Evolutionary conservation across 2,329 filamentous ascomycete species (phyloP).

Genomic region (Venturia aucupariae): DNA sequence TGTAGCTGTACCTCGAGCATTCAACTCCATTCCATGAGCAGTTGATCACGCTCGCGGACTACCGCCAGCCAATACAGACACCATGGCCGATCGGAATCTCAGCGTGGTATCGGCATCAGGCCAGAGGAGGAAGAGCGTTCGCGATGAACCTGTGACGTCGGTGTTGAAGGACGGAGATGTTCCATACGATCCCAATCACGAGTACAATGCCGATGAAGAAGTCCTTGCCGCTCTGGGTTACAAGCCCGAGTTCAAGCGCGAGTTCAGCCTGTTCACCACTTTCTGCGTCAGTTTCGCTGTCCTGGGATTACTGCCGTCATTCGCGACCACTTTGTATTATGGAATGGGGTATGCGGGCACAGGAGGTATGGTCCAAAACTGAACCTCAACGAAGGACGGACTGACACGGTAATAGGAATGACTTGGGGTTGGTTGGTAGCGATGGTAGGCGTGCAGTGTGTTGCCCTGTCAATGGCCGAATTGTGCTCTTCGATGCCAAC

Average conservation of each 20-base stretch:
- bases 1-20: background rate
- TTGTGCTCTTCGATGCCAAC: constrained; percentile 66
- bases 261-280: constrained; percentile 65
- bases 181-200: constrained; percentile 35
- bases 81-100: constrained; percentile 12
- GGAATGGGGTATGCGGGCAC: constrained; percentile 47
- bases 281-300: constrained; percentile 69
- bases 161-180: constrained; percentile 41
- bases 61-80: background rate
- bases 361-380: constrained; percentile 22
- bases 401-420: constrained; percentile 43
- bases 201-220: constrained; percentile 48
- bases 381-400: no score
- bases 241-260: constrained; percentile 57
- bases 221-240: constrained; percentile 53
- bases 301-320: constrained; percentile 59
- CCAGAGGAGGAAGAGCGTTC: constrained; percentile 26
- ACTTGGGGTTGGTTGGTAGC: constrained; percentile 69
- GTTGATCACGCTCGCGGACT: background rate
- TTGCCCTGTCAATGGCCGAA: constrained; percentile 58
- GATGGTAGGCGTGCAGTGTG: constrained; percentile 62
- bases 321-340: constrained; percentile 63
- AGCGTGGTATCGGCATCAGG: constrained; percentile 12
- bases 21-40: background rate
- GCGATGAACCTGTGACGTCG: constrained; percentile 44